Conservation (phyloP, 106 monocot genomes). For the Dendrobium nobile region DNA sequence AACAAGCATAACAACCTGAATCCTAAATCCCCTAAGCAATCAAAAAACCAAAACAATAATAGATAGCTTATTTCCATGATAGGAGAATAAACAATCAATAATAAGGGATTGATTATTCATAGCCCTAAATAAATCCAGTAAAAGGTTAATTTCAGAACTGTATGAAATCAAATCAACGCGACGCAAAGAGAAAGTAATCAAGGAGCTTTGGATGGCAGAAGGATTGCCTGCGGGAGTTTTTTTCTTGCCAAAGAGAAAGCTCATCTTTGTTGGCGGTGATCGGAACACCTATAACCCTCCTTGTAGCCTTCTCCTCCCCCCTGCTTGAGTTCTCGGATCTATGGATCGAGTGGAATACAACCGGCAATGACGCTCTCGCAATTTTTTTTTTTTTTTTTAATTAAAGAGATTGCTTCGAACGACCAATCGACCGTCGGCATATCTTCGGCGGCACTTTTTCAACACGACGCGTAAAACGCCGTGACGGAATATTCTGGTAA, state of each 20-base stretch:
- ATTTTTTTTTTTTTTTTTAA: too few relatives aligned
- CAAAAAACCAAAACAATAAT: not conserved
- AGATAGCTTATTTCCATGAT: not conserved
- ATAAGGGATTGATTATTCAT: not conserved
- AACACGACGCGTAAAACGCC: not conserved
- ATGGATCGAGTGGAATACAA: not conserved
- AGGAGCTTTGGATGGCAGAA: not conserved
- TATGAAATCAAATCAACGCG: not conserved
- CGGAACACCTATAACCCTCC: not conserved
- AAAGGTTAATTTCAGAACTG: not conserved
- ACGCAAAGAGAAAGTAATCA: not conserved
- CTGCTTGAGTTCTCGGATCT: not conserved
- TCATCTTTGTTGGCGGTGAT: constrained; percentile 19
- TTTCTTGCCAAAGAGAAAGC: constrained; percentile 54
- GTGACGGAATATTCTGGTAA: not conserved
- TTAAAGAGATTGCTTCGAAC: not conserved
- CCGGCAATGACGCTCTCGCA: not conserved
- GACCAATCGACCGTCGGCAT: not conserved
- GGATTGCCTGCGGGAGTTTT: constrained; percentile 45
- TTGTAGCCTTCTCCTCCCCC: not conserved
- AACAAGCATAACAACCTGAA: constrained; percentile 3
- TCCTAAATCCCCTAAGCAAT: not conserved
- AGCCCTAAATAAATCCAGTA: not conserved
- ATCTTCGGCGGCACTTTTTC: not conserved
- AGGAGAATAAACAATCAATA: not conserved